These are phyloP conservation scores for Fusarium coffeatum DNA, from an alignment of 2,329 filamentous ascomycete genomes.

Conservation along the genomic window DNA sequence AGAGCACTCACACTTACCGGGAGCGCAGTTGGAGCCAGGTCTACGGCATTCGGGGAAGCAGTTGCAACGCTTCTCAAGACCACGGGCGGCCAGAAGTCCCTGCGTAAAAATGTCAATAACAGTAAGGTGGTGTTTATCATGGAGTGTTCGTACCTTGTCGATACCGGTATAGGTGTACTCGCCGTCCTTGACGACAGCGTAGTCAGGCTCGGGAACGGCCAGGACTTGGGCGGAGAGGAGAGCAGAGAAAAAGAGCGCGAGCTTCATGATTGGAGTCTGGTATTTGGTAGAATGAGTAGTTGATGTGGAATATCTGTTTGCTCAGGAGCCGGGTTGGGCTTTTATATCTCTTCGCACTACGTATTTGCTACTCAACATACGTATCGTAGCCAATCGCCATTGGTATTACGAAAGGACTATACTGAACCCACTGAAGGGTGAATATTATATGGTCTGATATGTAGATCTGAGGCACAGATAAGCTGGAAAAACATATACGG, in stretches of 20 bases:
- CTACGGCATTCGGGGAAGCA: not conserved
- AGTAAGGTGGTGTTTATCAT: not conserved
- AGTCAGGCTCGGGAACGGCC: conserved; percentile 3
- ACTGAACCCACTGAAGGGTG: not conserved
- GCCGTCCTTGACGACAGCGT: conserved; percentile 3
- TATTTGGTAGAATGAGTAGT: not conserved
- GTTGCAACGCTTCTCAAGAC: conserved; percentile 7
- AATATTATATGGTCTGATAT: not conserved
- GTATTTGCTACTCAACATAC: not conserved
- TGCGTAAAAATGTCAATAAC: fast-evolving
- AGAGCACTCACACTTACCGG: conserved; percentile 16
- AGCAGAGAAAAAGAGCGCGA: not conserved
- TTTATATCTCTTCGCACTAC: not conserved
- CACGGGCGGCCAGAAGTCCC: conserved; percentile 12
- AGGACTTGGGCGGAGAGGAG: conserved; percentile 10
- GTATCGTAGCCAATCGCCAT: not conserved
- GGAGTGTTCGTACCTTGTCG: not conserved
- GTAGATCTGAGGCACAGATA: not conserved
- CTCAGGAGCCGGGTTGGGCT: fast-evolving
- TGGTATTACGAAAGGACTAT: not conserved
- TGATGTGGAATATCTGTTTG: not conserved
- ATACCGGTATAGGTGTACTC: conserved; percentile 12
- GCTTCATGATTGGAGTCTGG: conserved; percentile 9
- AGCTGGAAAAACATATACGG: not conserved
- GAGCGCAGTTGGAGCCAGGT: not conserved